Conservation (phyloP, 345 rosid genomes). For the Linum tenue region DNA sequence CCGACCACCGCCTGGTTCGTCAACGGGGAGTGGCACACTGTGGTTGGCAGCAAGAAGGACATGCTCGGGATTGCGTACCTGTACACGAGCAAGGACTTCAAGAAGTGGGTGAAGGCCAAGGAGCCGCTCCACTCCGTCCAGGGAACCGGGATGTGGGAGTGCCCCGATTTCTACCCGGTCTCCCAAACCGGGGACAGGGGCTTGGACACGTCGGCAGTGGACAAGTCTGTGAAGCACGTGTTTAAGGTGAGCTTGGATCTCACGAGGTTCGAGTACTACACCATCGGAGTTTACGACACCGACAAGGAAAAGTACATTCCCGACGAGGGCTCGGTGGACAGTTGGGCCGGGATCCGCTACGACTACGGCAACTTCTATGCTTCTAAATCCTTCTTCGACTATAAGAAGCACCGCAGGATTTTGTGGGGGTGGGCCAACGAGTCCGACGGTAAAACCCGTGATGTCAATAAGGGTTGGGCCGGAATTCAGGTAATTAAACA, state of each 20-base stretch:
- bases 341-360: background rate
- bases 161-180: background rate
- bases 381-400: background rate
- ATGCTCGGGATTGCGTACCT: background rate
- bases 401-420: background rate
- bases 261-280: conserved; percentile 4
- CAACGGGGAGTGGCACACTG: background rate
- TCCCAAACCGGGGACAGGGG: background rate
- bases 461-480: background rate
- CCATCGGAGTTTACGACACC: background rate
- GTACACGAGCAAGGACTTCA: conserved; percentile 3
- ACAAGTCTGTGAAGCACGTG: background rate
- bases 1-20: conserved; percentile 3
- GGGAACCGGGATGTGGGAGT: conserved; percentile 1
- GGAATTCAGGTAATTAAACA: background rate
- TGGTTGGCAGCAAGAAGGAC: background rate
- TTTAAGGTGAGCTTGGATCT: background rate
- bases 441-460: background rate
- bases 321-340: background rate
- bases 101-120: background rate
- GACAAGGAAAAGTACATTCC: background rate
- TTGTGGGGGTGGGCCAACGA: conserved; percentile 5
- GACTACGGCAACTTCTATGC: conserved; percentile 5
- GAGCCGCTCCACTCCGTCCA: background rate
- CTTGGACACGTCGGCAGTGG: background rate